Evolutionary conservation across 495 filamentous ascomycete genomes (phyloP).

Genomic region (Amphirosellinia nigrospora): DNA sequence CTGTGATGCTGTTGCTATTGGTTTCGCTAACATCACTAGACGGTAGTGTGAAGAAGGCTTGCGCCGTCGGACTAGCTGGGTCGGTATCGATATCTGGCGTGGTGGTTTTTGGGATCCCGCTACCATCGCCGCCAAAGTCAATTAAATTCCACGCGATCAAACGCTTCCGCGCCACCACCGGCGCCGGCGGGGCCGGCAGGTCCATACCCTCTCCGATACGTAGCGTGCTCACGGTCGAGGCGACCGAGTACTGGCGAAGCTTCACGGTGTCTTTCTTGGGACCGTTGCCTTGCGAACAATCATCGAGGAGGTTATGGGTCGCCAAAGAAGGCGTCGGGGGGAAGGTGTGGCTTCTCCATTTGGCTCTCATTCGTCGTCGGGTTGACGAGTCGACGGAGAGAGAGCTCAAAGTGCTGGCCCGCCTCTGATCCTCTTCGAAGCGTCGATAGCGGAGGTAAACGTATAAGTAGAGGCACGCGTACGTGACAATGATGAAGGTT

Average conservation of each 20-base stretch:
- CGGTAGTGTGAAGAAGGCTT: not conserved
- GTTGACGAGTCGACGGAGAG: constrained; percentile 9
- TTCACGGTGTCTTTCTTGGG: constrained; percentile 30
- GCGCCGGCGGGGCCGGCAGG: constrained; percentile 9
- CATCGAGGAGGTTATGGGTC: constrained; percentile 47
- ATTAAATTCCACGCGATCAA: constrained; percentile 47
- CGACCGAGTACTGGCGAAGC: constrained; percentile 34
- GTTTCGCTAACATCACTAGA: not conserved
- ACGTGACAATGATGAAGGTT: constrained; percentile 64
- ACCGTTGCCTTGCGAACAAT: constrained; percentile 40
- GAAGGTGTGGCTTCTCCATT: constrained; percentile 28
- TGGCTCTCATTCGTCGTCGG: constrained; percentile 27
- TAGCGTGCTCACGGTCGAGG: constrained; percentile 41
- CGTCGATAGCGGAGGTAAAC: constrained; percentile 47
- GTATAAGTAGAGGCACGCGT: constrained; percentile 71
- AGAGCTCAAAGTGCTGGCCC: constrained; percentile 31
- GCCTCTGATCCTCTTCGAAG: constrained; percentile 38
- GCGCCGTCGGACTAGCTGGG: constrained; percentile 21
- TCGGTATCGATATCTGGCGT: not conserved
- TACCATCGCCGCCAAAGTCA: constrained; percentile 36
- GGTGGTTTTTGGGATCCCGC: not conserved
- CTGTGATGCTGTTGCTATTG: not conserved
- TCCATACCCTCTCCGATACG: constrained; percentile 21
- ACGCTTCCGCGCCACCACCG: constrained; percentile 22
- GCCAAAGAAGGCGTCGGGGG: constrained; percentile 46